Base-by-base conservation (phyloP, 805 yeast species). In the Starmerella sp. region DNA sequence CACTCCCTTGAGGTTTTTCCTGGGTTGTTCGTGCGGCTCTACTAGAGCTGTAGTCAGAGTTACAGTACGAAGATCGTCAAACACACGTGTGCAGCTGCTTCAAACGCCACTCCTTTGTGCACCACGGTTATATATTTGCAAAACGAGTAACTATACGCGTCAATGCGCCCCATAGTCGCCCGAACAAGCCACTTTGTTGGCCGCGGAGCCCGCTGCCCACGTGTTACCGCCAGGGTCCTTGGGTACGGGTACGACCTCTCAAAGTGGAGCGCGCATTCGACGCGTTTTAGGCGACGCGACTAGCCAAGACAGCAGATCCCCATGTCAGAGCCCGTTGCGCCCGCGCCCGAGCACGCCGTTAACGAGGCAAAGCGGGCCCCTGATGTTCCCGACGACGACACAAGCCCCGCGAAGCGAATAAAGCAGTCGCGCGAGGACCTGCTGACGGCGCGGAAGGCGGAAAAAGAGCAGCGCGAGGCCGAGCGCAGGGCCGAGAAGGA, bases 391-490 rank as follows among this genome's bases (percentile, higher is more conserved):
- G 35, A 44, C 15, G 48, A 30, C 7, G 48, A 44, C 28, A 30
- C 48, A 31, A 44, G 48, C 28, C 48, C 48, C 4, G 49, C 49
- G 17, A 46, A 46, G 49, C 49, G 49, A 46, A 46, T 46, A 46
- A 46, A 22, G 30, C 49, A 46, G 39, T 41, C 30, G 48, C 49
- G 49, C 35, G 51, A 46, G 13, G 49, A 46, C 30, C 38, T 34
- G 6, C 41, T 17, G 45, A 41, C 31, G 36, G 39, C 15, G 60
- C 64, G 45, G 29, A 31, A n/a, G 44, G 53, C 48, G 14, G 56
- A 50, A 34, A 42, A 49, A 41, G 55, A 55, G 31, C 54, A 50
- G 29, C 60, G 50, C 29, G 48, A 50, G 29, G 46, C 49, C 14
- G 60, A 48, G 14, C 48, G 35, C 13, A 32, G 13, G 14, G 54